Percentiles rank a stretch among this genome's conserved stretches.
Conservation (phyloP, 1,284 basidiomycete genomes). For the Retiboletus flavoniger region DNA sequence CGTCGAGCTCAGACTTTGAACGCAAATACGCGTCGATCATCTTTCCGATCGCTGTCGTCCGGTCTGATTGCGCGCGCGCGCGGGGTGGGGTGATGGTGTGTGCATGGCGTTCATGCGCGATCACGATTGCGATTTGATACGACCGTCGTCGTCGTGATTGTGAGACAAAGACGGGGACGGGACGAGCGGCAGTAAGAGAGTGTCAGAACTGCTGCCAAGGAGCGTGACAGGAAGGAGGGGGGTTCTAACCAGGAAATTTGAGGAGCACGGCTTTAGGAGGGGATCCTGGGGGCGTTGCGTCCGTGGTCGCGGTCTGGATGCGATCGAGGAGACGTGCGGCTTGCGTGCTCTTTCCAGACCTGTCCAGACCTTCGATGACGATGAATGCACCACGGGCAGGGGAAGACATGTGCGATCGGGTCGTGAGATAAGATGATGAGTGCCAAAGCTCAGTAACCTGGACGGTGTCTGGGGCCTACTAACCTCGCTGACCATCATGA, state of each 20-base stretch:
- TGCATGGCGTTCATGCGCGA: not conserved
- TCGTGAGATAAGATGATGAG: not conserved
- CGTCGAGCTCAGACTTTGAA: conserved; percentile 82
- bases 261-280: conserved; percentile 46
- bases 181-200: not conserved
- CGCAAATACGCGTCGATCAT: conserved; percentile 94
- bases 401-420: conserved; percentile 17
- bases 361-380: conserved; percentile 91
- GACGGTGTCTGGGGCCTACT: too few relatives aligned
- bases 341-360: conserved; percentile 91
- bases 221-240: not conserved
- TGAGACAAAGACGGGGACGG: not conserved
- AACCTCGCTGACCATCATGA: too few relatives aligned
- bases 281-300: conserved; percentile 36
- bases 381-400: conserved; percentile 74
- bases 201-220: conserved; percentile 5
- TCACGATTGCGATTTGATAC: not conserved
- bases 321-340: conserved; percentile 53
- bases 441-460: not conserved
- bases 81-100: not conserved
- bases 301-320: conserved; percentile 33
- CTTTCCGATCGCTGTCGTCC: conserved; percentile 87
- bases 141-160: not conserved
- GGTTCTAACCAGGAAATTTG: conserved; percentile 80
- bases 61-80: conserved; percentile 54